A percentile compares a stretch with the other conserved stretches of the same genome.
Conservation (phyloP, 257 asterid species). For the Solanum bukasovii region DNA sequence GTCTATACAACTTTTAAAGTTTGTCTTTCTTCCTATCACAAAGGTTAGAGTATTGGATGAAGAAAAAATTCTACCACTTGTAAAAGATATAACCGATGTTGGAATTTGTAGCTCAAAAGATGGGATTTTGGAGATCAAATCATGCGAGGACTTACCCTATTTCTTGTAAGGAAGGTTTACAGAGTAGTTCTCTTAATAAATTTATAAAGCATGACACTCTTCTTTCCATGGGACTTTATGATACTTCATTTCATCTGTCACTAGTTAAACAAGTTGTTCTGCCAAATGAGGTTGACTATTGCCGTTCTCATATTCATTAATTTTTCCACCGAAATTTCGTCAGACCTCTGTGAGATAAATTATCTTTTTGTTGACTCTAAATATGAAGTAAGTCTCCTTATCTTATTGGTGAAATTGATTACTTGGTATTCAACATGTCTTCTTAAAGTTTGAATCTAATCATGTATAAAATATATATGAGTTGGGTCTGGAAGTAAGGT, state of each 20-base stretch:
- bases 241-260: neutral
- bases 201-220: neutral
- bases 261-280: neutral
- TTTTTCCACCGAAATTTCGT: neutral
- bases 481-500: neutral
- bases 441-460: neutral
- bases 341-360: neutral
- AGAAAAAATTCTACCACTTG: constrained; percentile 77
- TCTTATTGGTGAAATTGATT: neutral
- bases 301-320: neutral
- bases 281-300: neutral
- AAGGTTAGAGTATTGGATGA: constrained; percentile 85
- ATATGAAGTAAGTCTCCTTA: neutral
- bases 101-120: constrained; percentile 54
- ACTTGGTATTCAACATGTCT: neutral
- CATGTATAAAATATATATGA: neutral
- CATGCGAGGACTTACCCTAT: constrained; percentile 73
- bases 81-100: constrained; percentile 67
- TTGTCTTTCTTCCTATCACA: constrained; percentile 1
- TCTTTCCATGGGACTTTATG: neutral
- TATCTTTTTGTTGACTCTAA: neutral
- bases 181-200: neutral
- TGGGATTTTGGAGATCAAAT: constrained; percentile 59
- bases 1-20: neutral
- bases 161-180: constrained; percentile 45